Percentiles rank a stretch among this genome's conserved stretches.
phyloP scores from a whole-genome alignment of 768 basidiomycete species.

The Agaricus subrufescens region DNA sequence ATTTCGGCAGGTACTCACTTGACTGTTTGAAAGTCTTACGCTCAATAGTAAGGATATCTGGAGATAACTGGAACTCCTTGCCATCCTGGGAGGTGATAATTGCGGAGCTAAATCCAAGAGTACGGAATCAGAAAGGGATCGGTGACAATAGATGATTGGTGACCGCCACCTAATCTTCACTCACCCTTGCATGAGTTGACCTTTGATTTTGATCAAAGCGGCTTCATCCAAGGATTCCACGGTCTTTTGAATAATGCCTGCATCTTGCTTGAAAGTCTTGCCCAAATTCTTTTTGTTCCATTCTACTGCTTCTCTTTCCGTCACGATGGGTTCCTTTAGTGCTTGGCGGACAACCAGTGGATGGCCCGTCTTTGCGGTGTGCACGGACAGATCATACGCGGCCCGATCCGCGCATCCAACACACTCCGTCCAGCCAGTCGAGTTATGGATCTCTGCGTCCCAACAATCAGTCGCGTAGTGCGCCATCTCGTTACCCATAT shows the following conservation, averaged over 20 bases:
- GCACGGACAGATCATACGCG: constrained; percentile 93
- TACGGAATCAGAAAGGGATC: constrained; percentile 9
- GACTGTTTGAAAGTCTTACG: constrained; percentile 85
- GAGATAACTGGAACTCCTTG: constrained; percentile 63
- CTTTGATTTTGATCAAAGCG: constrained; percentile 60
- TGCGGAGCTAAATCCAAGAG: constrained; percentile 37
- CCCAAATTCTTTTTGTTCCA: constrained; percentile 89
- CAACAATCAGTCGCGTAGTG: constrained; percentile 99
- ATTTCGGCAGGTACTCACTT: constrained; percentile 39
- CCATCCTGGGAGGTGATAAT: constrained; percentile 56
- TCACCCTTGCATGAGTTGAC: constrained; percentile 71
- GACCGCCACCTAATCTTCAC: constrained; percentile 17
- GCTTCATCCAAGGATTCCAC: constrained; percentile 67
- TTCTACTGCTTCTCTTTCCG: constrained; percentile 72
- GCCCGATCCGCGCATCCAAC: constrained; percentile 98
- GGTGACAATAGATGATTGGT: background rate
- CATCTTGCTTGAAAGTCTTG: constrained; percentile 84
- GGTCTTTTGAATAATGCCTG: constrained; percentile 56
- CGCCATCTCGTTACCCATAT: constrained; percentile 99
- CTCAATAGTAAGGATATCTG: constrained; percentile 73
- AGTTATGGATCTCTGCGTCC: constrained; percentile 97
- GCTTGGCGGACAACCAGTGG: constrained; percentile 83
- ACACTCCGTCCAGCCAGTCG: constrained; percentile 94
- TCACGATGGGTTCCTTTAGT: constrained; percentile 79
- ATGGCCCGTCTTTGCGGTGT: constrained; percentile 78